These are phyloP conservation scores for Ceratobasidium papillatum DNA, from an alignment of 1,284 basidiomycete species.

Conservation along the genomic window DNA sequence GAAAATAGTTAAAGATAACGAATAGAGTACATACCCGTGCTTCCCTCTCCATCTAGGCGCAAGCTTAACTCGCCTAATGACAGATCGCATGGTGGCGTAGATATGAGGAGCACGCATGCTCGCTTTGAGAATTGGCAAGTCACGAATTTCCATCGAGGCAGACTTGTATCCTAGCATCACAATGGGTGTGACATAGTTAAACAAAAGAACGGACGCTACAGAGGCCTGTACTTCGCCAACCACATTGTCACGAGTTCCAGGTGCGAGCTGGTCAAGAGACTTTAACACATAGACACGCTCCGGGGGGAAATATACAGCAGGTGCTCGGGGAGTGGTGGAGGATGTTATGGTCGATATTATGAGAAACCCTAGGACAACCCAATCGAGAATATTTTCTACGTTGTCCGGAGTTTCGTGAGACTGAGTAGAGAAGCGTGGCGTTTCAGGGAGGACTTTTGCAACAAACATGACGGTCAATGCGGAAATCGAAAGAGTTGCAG, in stretches of 20 bases:
- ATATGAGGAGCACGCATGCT: constrained; percentile 72
- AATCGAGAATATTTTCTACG: constrained; percentile 26
- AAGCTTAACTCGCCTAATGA: constrained; percentile 56
- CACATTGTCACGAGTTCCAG: constrained; percentile 73
- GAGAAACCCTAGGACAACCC: constrained; percentile 27
- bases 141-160: constrained; percentile 81
- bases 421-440: constrained; percentile 25
- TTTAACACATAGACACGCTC: constrained; percentile 79
- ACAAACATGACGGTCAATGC: not conserved
- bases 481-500: constrained; percentile 4
- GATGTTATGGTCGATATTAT: constrained; percentile 59
- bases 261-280: constrained; percentile 57
- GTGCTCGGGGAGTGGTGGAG: constrained; percentile 73
- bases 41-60: constrained; percentile 43
- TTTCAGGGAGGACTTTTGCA: constrained; percentile 27
- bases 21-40: constrained; percentile 38
- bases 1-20: constrained; percentile 48
- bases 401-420: constrained; percentile 3
- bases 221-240: constrained; percentile 65
- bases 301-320: constrained; percentile 74
- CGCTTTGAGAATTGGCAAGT: constrained; percentile 79
- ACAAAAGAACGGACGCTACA: constrained; percentile 70
- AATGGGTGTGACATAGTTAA: constrained; percentile 85
- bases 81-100: constrained; percentile 60
- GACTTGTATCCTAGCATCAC: constrained; percentile 80